phyloP scores from a whole-genome alignment of 352 stramenopile genomes.

The Globisporangium radiosum region DNA sequence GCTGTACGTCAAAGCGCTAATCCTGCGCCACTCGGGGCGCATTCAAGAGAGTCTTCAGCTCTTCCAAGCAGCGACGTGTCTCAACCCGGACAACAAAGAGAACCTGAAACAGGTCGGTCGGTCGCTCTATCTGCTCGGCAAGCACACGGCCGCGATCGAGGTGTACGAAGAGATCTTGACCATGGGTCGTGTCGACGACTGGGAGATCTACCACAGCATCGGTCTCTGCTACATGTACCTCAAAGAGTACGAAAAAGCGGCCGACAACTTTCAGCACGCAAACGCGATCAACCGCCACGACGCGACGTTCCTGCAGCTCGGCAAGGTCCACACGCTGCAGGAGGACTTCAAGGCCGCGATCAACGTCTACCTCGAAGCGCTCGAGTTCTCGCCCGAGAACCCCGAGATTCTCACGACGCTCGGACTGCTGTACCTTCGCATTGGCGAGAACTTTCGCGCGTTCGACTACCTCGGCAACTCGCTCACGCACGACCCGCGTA shows the following conservation, averaged over 20 bases:
- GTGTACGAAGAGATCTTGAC: conserved; percentile 89
- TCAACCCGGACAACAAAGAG: conserved; percentile 89
- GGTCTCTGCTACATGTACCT: conserved; percentile 90
- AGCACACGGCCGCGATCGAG: conserved; percentile 85
- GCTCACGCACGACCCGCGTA: conserved; percentile 87
- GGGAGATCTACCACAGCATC: conserved; percentile 92
- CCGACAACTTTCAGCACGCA: conserved; percentile 85
- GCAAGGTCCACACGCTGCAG: conserved; percentile 80
- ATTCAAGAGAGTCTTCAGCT: conserved; percentile 89
- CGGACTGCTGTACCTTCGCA: conserved; percentile 85
- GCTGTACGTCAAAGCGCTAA: conserved; percentile 90
- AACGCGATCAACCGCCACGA: conserved; percentile 91
- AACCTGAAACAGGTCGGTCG: conserved; percentile 89
- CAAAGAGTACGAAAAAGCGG: conserved; percentile 86
- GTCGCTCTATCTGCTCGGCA: conserved; percentile 80
- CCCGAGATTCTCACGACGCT: conserved; percentile 89
- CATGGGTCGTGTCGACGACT: conserved; percentile 79
- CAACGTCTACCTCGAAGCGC: conserved; percentile 85
- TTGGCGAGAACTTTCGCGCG: conserved; percentile 87
- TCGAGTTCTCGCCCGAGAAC: conserved; percentile 93
- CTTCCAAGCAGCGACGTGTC: conserved; percentile 88
- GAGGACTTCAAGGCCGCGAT: conserved; percentile 86
- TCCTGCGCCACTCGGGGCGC: conserved; percentile 80
- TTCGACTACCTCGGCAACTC: conserved; percentile 94
- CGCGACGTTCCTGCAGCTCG: conserved; percentile 88